Evolutionary conservation across 2,329 filamentous ascomycete genomes (phyloP), one percentile per base, ranked within the genome.

Genomic region (Phyllachora maydis): DNA sequence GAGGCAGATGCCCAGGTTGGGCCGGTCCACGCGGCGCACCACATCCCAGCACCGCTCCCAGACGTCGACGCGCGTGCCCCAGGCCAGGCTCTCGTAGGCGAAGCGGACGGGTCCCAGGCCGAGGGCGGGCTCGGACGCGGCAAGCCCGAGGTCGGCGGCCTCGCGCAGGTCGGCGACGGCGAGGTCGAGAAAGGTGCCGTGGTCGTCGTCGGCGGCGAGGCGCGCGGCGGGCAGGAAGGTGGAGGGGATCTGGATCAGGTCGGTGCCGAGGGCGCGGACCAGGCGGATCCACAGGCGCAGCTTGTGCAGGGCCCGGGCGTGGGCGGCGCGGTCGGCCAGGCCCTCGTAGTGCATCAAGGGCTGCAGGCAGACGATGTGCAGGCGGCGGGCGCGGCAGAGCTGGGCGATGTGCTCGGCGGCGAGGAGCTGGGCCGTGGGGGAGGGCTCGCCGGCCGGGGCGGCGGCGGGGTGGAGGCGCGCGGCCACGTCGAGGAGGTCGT

Each of bases 321-420:
- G 71, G 28, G 61, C 52, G 10, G 45, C 35, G 7, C 72, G 54
- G 43, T 81, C 66, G 5, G 68, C 29, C 0, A 82, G 55, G 2
- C 77, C 78, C 33, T 83, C 78, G 45, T 75, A 82, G 46, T 79
- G 65, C 50, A 65, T 62, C 41, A 85, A 83, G 0, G 78, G 78
- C 38, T 81, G 76, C 1, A 83, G 56, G 30, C 66, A 71, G 33
- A 79, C 54, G 33, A 79, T 62, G 7, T 49, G 36, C 12, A 79
- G 54, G 16, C 41, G 43, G 14, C 65, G 54, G 3, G 52, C 48
- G 13, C 53, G 43, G 44, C 70, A 77, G 20, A 79, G 53, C 0
- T 46, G 37, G 14, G 53, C 54, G 28, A 77, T 59, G 23, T 58
- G 46, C 3, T 45, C 40, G 14, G 75, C 71, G 2, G 72, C 73